Percentiles rank a stretch among this genome's conserved stretches.
phyloP scores from a whole-genome alignment of 2,329 filamentous ascomycete genomes.

The Ophiostoma sp. region DNA sequence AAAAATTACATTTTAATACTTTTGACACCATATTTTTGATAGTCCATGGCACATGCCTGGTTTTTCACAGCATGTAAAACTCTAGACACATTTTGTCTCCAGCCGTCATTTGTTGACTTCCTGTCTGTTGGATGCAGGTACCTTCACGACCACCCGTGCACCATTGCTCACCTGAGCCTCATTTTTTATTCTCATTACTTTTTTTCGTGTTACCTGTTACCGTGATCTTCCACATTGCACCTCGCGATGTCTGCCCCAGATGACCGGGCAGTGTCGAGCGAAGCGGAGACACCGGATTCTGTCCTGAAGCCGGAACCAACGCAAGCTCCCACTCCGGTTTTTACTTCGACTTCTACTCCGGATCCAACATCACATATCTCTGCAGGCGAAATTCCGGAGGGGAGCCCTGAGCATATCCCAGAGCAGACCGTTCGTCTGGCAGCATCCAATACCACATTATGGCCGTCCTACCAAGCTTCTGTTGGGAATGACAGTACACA shows the following conservation, averaged over 20 bases:
- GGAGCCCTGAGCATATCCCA: background rate
- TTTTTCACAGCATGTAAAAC: background rate
- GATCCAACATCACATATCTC: background rate
- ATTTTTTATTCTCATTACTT: background rate
- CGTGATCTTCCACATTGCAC: background rate
- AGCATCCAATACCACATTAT: slow-evolving; percentile 16
- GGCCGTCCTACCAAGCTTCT: slow-evolving; percentile 14
- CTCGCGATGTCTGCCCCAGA: background rate
- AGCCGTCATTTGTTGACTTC: background rate
- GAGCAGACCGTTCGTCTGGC: slow-evolving; percentile 2
- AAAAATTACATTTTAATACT: no score
- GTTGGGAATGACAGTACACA: slow-evolving; percentile 16
- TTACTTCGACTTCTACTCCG: background rate
- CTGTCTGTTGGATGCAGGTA: background rate
- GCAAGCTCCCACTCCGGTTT: background rate
- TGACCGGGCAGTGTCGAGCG: background rate
- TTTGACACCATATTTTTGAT: no score
- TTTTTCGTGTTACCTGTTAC: background rate
- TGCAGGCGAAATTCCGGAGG: background rate
- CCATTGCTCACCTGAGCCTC: background rate
- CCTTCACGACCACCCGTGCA: background rate
- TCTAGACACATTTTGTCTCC: background rate
- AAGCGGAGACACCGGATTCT: background rate
- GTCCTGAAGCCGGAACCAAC: background rate
- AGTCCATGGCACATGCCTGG: background rate